Percentiles rank a stretch among this genome's conserved stretches.
phyloP scores from a whole-genome alignment of 2,329 filamentous ascomycete species.

The Fusarium mundagurra region DNA sequence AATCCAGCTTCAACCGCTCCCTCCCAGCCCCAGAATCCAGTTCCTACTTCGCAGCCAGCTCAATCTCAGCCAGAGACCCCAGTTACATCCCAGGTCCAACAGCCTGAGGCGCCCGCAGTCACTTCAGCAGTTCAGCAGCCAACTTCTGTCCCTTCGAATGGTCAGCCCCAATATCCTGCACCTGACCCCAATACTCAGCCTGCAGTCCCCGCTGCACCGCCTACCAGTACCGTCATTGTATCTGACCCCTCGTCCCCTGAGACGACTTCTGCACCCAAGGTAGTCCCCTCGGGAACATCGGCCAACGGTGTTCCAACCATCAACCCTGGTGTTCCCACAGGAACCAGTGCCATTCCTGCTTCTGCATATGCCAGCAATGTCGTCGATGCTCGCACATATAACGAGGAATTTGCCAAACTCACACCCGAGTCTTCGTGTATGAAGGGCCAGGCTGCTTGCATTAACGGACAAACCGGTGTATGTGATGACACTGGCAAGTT shows the following conservation, averaged over 20 bases:
- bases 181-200: conserved; percentile 13
- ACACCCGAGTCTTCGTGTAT: conserved; percentile 59
- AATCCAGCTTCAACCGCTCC: neutral
- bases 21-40: neutral
- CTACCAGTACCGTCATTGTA: conserved; percentile 11
- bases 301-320: conserved; percentile 55
- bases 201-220: neutral
- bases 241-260: conserved; percentile 22
- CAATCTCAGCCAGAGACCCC: conserved; percentile 1
- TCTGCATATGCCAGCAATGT: conserved; percentile 58
- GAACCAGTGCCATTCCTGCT: conserved; percentile 54
- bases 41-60: neutral
- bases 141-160: conserved; percentile 6
- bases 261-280: conserved; percentile 8
- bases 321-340: conserved; percentile 47
- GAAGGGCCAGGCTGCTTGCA: conserved; percentile 61
- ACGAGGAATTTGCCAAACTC: conserved; percentile 57
- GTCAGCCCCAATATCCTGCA: neutral
- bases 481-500: conserved; percentile 57
- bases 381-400: conserved; percentile 55
- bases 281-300: conserved; percentile 40
- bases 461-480: conserved; percentile 58
- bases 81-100: neutral
- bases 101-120: neutral
- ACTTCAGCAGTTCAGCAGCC: conserved; percentile 19